phyloP scores from a whole-genome alignment of 2,329 filamentous ascomycete genomes.

The Aquanectria penicillioides region DNA sequence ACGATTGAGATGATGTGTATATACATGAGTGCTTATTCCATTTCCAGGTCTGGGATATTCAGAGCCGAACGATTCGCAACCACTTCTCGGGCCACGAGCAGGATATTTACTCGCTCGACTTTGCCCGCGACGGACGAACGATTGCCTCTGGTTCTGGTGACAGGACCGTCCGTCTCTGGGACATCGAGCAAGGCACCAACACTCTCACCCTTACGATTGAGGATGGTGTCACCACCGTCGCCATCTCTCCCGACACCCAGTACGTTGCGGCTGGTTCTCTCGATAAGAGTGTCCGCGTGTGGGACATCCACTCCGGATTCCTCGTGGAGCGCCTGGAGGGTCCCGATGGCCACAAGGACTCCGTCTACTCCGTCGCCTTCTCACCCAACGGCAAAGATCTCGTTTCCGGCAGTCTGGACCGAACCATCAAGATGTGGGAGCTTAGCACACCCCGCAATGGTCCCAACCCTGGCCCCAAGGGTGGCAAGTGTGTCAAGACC shows the following conservation, averaged over 20 bases:
- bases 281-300: conserved; percentile 97
- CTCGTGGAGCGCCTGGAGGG: conserved; percentile 93
- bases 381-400: conserved; percentile 92
- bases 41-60: conserved; percentile 91
- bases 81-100: conserved; percentile 98
- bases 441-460: conserved; percentile 77
- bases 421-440: conserved; percentile 99
- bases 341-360: conserved; percentile 94
- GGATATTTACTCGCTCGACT: conserved; percentile 97
- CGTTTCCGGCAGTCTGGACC: conserved; percentile 93
- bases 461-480: conserved; percentile 75
- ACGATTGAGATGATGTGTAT: neutral
- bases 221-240: conserved; percentile 96
- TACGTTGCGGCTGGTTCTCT: conserved; percentile 94
- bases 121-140: conserved; percentile 89
- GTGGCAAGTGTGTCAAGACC: conserved; percentile 93
- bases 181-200: conserved; percentile 85
- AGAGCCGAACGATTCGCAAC: conserved; percentile 82
- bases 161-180: conserved; percentile 94
- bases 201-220: conserved; percentile 91
- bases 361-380: conserved; percentile 96
- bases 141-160: conserved; percentile 97
- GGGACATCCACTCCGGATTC: conserved; percentile 88
- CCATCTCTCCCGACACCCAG: conserved; percentile 94
- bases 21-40: conserved; percentile 23